Evolutionary conservation across 108 stramenopile species (phyloP).

Genomic region (Bacterosira constricta): DNA sequence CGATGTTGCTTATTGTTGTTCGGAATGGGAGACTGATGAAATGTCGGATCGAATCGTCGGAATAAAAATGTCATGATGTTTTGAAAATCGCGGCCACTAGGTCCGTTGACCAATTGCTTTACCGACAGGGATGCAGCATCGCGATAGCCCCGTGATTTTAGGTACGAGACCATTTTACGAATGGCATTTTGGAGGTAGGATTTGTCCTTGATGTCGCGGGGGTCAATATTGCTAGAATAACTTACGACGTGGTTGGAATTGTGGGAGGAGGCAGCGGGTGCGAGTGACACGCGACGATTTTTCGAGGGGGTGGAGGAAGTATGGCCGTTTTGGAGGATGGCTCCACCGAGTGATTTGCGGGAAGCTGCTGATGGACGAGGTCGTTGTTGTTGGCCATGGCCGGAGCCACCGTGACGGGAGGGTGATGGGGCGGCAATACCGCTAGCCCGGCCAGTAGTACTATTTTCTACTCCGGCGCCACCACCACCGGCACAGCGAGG

Average conservation of each 20-base stretch:
- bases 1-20: conserved; percentile 5
- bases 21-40: conserved; percentile 15
- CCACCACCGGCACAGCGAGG: conserved; percentile 26
- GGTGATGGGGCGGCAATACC: conserved; percentile 31
- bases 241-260: background rate
- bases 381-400: background rate
- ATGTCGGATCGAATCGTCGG: conserved; percentile 85
- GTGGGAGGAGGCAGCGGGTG: conserved; percentile 4
- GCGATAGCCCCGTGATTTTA: conserved; percentile 60
- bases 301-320: conserved; percentile 2
- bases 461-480: background rate
- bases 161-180: conserved; percentile 70
- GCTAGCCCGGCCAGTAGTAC: background rate
- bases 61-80: conserved; percentile 95
- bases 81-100: conserved; percentile 94
- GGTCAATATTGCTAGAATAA: conserved; percentile 24
- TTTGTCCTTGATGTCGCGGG: conserved; percentile 63
- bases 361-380: background rate
- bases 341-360: conserved; percentile 29
- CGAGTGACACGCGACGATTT: conserved; percentile 37
- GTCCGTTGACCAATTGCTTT: conserved; percentile 49
- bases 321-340: conserved; percentile 9
- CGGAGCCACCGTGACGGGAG: conserved; percentile 5
- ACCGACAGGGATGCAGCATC: conserved; percentile 23
- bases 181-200: conserved; percentile 61